A percentile compares a stretch with the other conserved stretches of the same genome.
phyloP scores from a whole-genome alignment of 495 filamentous ascomycete genomes.

The Emericellopsis terricola region DNA sequence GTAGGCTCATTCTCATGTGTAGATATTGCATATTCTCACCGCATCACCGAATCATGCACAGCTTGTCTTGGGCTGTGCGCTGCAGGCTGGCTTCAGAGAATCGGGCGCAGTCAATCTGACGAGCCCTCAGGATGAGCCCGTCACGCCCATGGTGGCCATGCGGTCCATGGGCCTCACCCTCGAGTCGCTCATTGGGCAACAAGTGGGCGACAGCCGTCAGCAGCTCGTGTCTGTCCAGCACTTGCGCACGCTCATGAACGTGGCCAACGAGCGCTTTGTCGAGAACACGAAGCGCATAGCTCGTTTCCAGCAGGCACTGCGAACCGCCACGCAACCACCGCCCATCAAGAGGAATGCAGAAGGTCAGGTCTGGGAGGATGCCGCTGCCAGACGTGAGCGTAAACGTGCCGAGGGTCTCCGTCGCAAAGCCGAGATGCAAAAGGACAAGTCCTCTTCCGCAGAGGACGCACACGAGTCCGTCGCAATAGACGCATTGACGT shows the following conservation, averaged over 20 bases:
- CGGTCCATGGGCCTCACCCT: constrained; percentile 63
- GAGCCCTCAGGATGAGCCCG: constrained; percentile 19
- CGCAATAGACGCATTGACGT: neutral
- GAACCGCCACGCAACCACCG: constrained; percentile 12
- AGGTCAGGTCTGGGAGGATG: constrained; percentile 35
- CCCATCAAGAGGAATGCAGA: constrained; percentile 9
- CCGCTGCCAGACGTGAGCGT: constrained; percentile 34
- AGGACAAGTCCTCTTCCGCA: constrained; percentile 7
- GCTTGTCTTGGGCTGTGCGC: constrained; percentile 47
- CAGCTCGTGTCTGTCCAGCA: constrained; percentile 36
- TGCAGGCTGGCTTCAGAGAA: constrained; percentile 76
- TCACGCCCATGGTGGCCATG: constrained; percentile 59
- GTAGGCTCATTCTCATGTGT: constrained; percentile 3
- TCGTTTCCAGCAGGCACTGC: constrained; percentile 32
- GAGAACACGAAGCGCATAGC: constrained; percentile 55
- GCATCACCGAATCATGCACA: constrained; percentile 56
- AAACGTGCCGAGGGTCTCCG: constrained; percentile 43
- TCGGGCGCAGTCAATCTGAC: constrained; percentile 46
- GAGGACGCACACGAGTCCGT: neutral
- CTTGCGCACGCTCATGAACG: constrained; percentile 40
- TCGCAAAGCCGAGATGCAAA: constrained; percentile 20
- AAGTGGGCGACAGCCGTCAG: constrained; percentile 16
- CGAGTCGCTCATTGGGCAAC: constrained; percentile 57
- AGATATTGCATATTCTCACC: constrained; percentile 82
- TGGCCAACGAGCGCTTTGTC: constrained; percentile 60